phyloP scores from a whole-genome alignment of 2,329 filamentous ascomycete genomes.

The Rasamsonia emersonii region DNA sequence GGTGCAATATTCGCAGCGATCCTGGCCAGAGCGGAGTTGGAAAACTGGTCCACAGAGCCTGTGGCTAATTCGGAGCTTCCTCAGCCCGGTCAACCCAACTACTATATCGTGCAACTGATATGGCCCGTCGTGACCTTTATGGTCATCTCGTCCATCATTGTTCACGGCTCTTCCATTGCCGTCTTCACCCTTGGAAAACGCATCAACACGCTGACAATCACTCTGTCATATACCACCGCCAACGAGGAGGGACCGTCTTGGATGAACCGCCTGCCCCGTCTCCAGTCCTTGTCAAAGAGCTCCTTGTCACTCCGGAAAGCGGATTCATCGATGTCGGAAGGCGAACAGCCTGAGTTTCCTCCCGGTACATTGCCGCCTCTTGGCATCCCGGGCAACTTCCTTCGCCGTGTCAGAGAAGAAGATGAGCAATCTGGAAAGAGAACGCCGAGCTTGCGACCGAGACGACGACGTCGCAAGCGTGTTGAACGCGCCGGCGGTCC shows the following conservation, averaged over 20 bases:
- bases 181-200: constrained; percentile 96
- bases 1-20: constrained; percentile 95
- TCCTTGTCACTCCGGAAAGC: constrained; percentile 64
- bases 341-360: constrained; percentile 52
- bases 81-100: constrained; percentile 47
- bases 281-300: constrained; percentile 74
- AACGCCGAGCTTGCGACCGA: constrained; percentile 37
- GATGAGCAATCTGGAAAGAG: constrained; percentile 43
- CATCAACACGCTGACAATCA: constrained; percentile 92
- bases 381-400: constrained; percentile 64
- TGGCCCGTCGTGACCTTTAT: constrained; percentile 95
- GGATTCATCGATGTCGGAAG: constrained; percentile 57
- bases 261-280: constrained; percentile 85
- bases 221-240: constrained; percentile 89
- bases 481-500: constrained; percentile 79
- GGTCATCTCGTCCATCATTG: constrained; percentile 86
- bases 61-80: constrained; percentile 52
- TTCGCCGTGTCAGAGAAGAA: constrained; percentile 70
- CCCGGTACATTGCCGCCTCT: constrained; percentile 65
- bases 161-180: constrained; percentile 95
- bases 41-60: constrained; percentile 67
- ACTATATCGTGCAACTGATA: constrained; percentile 70
- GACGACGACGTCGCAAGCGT: constrained; percentile 55
- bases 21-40: constrained; percentile 82
- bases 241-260: constrained; percentile 83